A percentile compares a stretch with the other conserved stretches of the same genome.
These are phyloP conservation scores for Meyerozyma smithsonii DNA, from an alignment of 1,139 yeast species.

Conservation along the genomic window DNA sequence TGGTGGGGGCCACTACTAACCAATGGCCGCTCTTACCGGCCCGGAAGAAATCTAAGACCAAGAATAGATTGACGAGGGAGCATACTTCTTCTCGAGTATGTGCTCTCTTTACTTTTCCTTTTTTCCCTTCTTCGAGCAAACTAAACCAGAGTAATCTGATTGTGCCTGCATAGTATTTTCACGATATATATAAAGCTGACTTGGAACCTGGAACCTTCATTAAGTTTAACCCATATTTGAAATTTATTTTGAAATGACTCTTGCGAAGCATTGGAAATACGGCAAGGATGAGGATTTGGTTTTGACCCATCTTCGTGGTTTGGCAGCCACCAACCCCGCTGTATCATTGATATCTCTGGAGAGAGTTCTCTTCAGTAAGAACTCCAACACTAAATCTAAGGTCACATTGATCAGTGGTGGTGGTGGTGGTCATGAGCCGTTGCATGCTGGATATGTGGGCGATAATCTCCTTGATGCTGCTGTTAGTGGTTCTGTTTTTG, in stretches of 20 bases:
- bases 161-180: not conserved
- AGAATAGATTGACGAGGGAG: no score
- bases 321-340: slow-evolving; percentile 65
- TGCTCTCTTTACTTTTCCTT: no score
- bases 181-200: not conserved
- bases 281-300: slow-evolving; percentile 53
- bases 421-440: slow-evolving; percentile 94
- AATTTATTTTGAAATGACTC: slow-evolving; percentile 9
- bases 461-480: slow-evolving; percentile 79
- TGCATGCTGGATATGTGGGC: slow-evolving; percentile 90
- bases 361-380: slow-evolving; percentile 52
- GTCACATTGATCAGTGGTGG: slow-evolving; percentile 84
- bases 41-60: no score
- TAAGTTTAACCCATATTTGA: not conserved
- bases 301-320: slow-evolving; percentile 58
- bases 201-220: no score
- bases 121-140: no score
- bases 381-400: slow-evolving; percentile 36
- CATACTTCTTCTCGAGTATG: no score
- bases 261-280: slow-evolving; percentile 51
- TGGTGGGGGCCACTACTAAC: no score
- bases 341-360: slow-evolving; percentile 61
- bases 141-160: no score
- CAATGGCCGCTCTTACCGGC: no score
- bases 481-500: slow-evolving; percentile 83